These are phyloP conservation scores for Umbellularia californica DNA, from an alignment of 164 flowering plant species.

Conservation along the genomic window DNA sequence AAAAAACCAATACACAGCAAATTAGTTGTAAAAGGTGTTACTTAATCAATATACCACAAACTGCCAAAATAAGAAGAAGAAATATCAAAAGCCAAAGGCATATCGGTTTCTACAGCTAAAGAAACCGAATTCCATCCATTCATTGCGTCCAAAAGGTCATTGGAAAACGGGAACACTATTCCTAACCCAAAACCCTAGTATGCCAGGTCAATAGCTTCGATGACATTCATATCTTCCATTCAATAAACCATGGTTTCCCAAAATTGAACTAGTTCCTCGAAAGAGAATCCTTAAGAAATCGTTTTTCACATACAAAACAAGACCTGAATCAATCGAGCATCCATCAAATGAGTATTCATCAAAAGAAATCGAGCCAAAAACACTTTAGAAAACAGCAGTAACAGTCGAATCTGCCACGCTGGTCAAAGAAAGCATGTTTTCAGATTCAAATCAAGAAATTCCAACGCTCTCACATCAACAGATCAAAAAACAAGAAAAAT, in stretches of 20 bases:
- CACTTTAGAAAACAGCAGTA: not conserved
- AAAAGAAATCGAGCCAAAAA: not conserved
- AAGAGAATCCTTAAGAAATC: not conserved
- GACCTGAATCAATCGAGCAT: not conserved
- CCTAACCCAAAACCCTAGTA: not conserved
- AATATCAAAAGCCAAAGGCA: not conserved
- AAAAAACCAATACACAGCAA: not conserved
- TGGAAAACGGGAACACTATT: not conserved
- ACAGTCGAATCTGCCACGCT: not conserved
- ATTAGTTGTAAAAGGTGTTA: conserved; percentile 1
- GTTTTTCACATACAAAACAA: not conserved
- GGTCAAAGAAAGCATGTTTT: not conserved
- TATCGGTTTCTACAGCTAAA: not conserved
- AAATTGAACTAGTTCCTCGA: not conserved
- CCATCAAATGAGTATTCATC: not conserved
- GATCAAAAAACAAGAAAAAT: not conserved
- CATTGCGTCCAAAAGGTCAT: not conserved
- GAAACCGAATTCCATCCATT: not conserved
- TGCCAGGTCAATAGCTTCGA: not conserved
- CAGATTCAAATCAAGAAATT: not conserved
- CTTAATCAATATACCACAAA: not conserved
- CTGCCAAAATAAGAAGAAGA: not conserved
- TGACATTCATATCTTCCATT: not conserved
- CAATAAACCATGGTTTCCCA: not conserved
- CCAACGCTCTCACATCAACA: not conserved